Conservation (phyloP, 495 filamentous ascomycete species). For the Xylaria acuta region DNA sequence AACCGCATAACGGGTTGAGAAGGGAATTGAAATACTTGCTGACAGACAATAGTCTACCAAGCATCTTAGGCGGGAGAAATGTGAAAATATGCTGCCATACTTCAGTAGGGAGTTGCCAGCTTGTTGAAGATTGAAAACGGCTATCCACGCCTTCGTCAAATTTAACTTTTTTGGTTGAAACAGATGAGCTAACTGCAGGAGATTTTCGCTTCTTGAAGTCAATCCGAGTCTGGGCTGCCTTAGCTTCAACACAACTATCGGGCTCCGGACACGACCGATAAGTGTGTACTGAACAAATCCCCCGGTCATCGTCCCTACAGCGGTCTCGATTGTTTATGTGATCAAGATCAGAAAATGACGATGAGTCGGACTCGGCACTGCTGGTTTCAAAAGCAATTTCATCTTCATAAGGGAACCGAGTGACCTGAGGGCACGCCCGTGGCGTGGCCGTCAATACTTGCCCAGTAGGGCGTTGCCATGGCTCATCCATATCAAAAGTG, state of each 20-base stretch:
- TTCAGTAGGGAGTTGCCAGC: constrained; percentile 50
- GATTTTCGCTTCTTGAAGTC: constrained; percentile 50
- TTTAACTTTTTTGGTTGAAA: constrained; percentile 46
- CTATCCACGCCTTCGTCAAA: constrained; percentile 35
- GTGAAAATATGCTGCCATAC: constrained; percentile 64
- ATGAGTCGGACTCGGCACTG: background rate
- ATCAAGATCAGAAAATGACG: background rate
- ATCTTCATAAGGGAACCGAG: background rate
- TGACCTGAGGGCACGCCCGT: background rate
- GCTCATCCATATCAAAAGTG: constrained; percentile 2
- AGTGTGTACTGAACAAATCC: background rate
- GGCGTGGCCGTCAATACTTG: background rate
- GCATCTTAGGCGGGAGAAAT: constrained; percentile 56
- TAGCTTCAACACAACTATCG: constrained; percentile 13
- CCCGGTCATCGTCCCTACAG: background rate
- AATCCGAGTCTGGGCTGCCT: constrained; percentile 13
- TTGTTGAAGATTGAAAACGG: constrained; percentile 39
- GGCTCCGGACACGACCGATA: constrained; percentile 13
- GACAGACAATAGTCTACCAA: constrained; percentile 57
- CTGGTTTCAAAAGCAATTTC: background rate
- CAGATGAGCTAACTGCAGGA: constrained; percentile 24
- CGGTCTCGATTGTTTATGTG: background rate
- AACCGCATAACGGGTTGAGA: constrained; percentile 53
- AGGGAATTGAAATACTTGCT: constrained; percentile 60
- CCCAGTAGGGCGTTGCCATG: background rate